Percentiles rank a stretch among this genome's conserved stretches.
Conservation (phyloP, 2,329 filamentous ascomycete genomes). For the Dactylellina leptospora region DNA sequence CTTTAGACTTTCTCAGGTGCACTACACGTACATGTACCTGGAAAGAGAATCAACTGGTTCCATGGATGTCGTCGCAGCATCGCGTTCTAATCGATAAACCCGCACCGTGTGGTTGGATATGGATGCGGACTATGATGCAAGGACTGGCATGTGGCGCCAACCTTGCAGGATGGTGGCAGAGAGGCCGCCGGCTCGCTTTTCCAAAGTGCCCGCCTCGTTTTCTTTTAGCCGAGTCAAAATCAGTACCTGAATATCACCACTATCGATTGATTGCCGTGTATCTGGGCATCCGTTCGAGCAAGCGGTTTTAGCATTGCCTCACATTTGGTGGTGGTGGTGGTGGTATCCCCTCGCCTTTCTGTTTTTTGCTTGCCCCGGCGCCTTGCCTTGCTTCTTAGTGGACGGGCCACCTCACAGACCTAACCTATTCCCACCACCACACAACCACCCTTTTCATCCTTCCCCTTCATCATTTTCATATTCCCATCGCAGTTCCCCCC, state of each 20-base stretch:
- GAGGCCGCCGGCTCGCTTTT: not conserved
- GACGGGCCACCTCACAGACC: not conserved
- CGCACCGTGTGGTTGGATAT: too few species aligned
- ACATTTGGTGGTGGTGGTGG: not conserved
- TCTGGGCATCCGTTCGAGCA: not conserved
- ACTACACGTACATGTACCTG: too few species aligned
- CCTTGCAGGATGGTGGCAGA: conserved; percentile 20
- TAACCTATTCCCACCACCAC: not conserved
- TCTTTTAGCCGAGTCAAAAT: conserved; percentile 34
- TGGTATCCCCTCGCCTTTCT: not conserved
- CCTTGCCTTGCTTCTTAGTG: conserved; percentile 1
- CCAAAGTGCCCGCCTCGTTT: conserved; percentile 52
- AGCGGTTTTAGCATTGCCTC: not conserved
- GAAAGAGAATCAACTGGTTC: not conserved
- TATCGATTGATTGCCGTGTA: not conserved
- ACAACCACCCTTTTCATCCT: not conserved
- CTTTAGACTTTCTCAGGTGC: not conserved
- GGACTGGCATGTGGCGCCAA: conserved; percentile 38
- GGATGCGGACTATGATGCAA: too few species aligned
- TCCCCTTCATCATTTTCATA: conserved; percentile 3
- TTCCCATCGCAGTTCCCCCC: conserved; percentile 3
- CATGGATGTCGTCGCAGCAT: too few species aligned
- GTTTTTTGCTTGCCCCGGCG: not conserved
- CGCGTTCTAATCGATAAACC: too few species aligned
- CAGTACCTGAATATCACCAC: conserved; percentile 38